Evolutionary conservation across 306 rosid species (phyloP).

Genomic region (Phaseolus lunatus): DNA sequence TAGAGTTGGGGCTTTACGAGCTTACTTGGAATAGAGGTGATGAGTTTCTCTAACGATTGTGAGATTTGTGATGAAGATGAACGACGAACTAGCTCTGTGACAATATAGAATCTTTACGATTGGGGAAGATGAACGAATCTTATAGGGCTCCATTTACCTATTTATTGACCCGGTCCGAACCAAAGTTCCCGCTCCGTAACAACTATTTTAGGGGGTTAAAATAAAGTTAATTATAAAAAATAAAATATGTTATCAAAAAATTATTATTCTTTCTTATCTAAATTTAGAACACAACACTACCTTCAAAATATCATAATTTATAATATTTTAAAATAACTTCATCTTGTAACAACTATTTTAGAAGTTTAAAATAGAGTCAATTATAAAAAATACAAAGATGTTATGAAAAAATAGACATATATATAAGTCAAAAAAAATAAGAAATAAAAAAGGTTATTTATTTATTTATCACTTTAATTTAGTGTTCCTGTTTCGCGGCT

Average conservation of each 20-base stretch:
- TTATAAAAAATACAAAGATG: too few relatives aligned
- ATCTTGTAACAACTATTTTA: too few relatives aligned
- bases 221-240: too few relatives aligned
- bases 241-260: too few relatives aligned
- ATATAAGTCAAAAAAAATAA: too few relatives aligned
- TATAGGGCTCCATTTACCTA: neutral
- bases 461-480: neutral
- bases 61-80: conserved; percentile 37
- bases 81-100: neutral
- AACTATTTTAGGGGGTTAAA: neutral
- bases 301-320: too few relatives aligned
- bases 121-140: neutral
- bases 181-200: neutral
- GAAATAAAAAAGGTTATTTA: too few relatives aligned
- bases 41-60: neutral
- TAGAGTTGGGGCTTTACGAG: neutral
- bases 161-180: conserved; percentile 18
- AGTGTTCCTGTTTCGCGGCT: neutral
- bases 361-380: too few relatives aligned
- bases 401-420: too few relatives aligned
- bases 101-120: neutral
- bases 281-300: too few relatives aligned
- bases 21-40: conserved; percentile 42
- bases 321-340: too few relatives aligned
- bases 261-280: too few relatives aligned